Conservation (phyloP, 1,139 yeast species). For the Pneumocystis canis region DNA sequence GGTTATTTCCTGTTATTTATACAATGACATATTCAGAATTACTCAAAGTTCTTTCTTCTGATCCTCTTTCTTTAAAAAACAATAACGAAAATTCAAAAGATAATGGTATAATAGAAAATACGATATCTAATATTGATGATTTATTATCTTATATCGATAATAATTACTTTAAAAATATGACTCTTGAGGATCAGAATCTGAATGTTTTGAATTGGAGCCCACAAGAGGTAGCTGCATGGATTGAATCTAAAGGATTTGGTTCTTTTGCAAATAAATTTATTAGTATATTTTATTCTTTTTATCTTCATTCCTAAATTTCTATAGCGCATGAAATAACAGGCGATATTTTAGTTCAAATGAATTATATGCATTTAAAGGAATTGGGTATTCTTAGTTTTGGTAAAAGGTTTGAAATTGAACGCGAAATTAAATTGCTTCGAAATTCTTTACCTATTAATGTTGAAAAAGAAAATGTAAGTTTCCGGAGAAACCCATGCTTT, state of each 20-base stretch:
- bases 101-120: slow-evolving; percentile 71
- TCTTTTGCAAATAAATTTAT: slow-evolving; percentile 45
- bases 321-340: slow-evolving; percentile 83
- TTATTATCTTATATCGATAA: background rate
- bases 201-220: slow-evolving; percentile 55
- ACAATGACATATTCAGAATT: slow-evolving; percentile 17
- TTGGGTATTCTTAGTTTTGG: slow-evolving; percentile 87
- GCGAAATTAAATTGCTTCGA: slow-evolving; percentile 62
- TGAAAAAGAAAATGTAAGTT: background rate
- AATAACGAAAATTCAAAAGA: slow-evolving; percentile 30
- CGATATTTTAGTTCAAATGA: slow-evolving; percentile 66
- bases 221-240: slow-evolving; percentile 65
- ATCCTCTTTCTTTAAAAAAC: slow-evolving; percentile 33
- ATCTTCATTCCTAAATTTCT: slow-evolving; percentile 27
- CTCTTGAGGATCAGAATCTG: slow-evolving; percentile 17
- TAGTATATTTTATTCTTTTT: background rate
- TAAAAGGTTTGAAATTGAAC: slow-evolving; percentile 78
- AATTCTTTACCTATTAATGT: background rate
- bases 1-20: slow-evolving; percentile 79
- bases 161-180: background rate
- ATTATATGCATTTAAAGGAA: slow-evolving; percentile 73
- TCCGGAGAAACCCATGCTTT: background rate
- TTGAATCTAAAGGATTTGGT: slow-evolving; percentile 58
- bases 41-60: slow-evolving; percentile 4
- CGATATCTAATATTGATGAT: slow-evolving; percentile 14